Evolutionary conservation across 192 early-diverging fungal genomes (phyloP).

Genomic region (Obelidium mucronatum): DNA sequence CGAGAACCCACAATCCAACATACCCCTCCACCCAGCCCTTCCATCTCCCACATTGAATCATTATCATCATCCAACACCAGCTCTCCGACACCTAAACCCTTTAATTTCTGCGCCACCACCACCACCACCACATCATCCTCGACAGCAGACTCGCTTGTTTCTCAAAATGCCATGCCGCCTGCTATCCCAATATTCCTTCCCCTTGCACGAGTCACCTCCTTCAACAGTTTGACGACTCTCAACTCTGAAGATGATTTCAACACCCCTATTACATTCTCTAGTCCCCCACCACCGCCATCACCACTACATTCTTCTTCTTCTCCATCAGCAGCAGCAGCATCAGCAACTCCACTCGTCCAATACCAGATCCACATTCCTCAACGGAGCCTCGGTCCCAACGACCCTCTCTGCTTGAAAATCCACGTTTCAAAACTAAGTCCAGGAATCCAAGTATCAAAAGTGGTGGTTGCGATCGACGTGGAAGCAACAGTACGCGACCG

Average conservation of each 20-base stretch:
- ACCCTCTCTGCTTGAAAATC: not conserved
- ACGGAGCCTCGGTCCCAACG: slow-evolving; percentile 26
- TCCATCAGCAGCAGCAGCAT: no score
- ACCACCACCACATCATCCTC: not conserved
- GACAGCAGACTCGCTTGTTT: not conserved
- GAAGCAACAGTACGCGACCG: not conserved
- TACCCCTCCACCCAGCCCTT: not conserved
- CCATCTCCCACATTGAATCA: not conserved
- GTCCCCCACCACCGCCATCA: not conserved
- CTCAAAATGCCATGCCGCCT: not conserved
- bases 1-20: not conserved
- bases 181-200: not conserved
- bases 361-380: slow-evolving; percentile 22
- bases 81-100: not conserved
- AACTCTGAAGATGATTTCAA: slow-evolving; percentile 1
- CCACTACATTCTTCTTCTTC: no score
- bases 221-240: not conserved
- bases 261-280: slow-evolving; percentile 1
- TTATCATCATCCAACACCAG: not conserved
- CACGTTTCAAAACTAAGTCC: not conserved
- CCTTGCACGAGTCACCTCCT: not conserved
- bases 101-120: not conserved
- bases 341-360: not conserved
- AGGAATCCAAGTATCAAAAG: not conserved
- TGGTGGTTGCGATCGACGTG: not conserved